Evolutionary conservation across 2,329 filamentous ascomycete genomes (phyloP), one percentile per base, ranked within the genome.

Genomic region (Cladosporium phlei): DNA sequence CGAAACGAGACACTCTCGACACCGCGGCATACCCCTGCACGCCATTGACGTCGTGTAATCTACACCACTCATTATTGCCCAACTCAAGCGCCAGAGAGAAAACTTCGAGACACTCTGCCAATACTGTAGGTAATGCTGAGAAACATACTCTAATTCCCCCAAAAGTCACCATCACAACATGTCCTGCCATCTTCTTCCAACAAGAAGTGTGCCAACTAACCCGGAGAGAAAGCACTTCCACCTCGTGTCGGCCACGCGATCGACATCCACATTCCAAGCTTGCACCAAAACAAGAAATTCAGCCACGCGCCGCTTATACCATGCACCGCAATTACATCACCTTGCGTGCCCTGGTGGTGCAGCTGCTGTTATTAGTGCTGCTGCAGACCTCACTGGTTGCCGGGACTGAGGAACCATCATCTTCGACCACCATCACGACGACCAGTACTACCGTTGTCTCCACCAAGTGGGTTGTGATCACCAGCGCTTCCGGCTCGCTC

Each of bases 401-500:
- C 30, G 37, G 49, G 17, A 43, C 46, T 20, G 39, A 46, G 28
- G 47, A 50, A n/a, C 38, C 47, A 20, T 52, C 50, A n/a, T 52
- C 49, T 32, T 57, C 55, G 2, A 29, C 49, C 14, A 52, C 46
- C 20, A 29, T 49, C 14, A 52, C 46, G 17, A 56, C 54, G 16
- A 61, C 58, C n/a, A 39, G 35, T 9, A 55, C 52, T 5, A 56
- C 55, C 5, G 33, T 55, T 19, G 35, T 52, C 6, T 55, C 58
- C 20, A 51, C 48, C 7, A 11, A 7, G 8, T 47, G 44, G 44
- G 35, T 47, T 16, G 20, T 47, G 5, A 56, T 56, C 1, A 55
- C 50, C 8, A 57, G 53, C 3, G 30, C 56, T 21, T 53, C 55
- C 12, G 42, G 28, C 35, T 37, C 37, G 24, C 27, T 10, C 27